phyloP scores from a whole-genome alignment of 2,329 filamentous ascomycete species.

The Beauveria brongniartii region DNA sequence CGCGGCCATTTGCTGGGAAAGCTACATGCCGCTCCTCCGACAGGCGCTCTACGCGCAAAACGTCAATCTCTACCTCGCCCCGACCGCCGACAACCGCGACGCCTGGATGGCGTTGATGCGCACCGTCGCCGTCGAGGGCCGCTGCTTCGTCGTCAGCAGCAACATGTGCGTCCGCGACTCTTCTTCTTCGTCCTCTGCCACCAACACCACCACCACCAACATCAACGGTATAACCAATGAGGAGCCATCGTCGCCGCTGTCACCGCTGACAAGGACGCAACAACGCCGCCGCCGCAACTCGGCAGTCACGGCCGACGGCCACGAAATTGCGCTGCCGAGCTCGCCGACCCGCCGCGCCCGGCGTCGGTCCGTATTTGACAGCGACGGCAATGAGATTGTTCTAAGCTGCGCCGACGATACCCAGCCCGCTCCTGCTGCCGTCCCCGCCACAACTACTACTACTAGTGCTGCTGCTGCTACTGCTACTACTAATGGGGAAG shows the following conservation, averaged over 20 bases:
- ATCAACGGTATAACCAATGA: background rate
- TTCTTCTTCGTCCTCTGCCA: too few relatives aligned
- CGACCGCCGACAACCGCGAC: constrained; percentile 77
- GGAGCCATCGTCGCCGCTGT: background rate
- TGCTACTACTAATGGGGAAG: background rate
- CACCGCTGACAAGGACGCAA: background rate
- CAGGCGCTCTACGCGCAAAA: constrained; percentile 83
- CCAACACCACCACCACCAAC: background rate
- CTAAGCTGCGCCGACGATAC: constrained; percentile 25
- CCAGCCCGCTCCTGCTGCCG: background rate
- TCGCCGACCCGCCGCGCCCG: constrained; percentile 15
- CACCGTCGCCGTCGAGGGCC: constrained; percentile 71
- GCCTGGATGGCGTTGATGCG: constrained; percentile 78
- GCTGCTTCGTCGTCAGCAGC: constrained; percentile 76
- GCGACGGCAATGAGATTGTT: constrained; percentile 49
- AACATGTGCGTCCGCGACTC: constrained; percentile 61
- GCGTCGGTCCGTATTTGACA: constrained; percentile 39
- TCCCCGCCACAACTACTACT: background rate
- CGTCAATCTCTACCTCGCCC: constrained; percentile 83
- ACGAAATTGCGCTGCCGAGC: constrained; percentile 35
- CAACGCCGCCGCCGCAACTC: constrained; percentile 27
- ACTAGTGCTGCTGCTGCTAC: too few relatives aligned
- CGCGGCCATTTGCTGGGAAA: constrained; percentile 93
- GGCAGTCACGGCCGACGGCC: constrained; percentile 36
- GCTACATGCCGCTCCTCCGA: constrained; percentile 85